Evolutionary conservation across 768 basidiomycete genomes (phyloP), one percentile per base, ranked within the genome.

Genomic region (Serendipita sp.): DNA sequence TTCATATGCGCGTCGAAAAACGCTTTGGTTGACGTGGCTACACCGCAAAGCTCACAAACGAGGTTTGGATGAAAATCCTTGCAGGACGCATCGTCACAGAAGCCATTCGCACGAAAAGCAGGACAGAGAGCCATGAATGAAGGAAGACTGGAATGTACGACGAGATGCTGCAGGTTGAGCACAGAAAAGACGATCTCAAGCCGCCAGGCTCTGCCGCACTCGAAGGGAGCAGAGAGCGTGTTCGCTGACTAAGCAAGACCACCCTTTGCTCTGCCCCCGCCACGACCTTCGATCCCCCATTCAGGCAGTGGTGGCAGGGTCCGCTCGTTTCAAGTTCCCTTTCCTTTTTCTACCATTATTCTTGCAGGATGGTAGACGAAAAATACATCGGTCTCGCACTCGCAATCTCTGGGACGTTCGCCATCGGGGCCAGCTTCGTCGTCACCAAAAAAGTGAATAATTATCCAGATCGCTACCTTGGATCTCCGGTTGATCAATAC

Each of bases 391-490:
- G 96, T 37, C 82, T 99, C 63, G 81, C 83, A 30, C 83, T 99
- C 64, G 94, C 96, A 63, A 76, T 98, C 58, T 84, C 86, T 18
- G 83, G 91, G 69, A 88, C 89, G 11, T 71, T 89, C 30, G 85
- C 88, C 66, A 98, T 98, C 69, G 95, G 96, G 60, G 89, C 88
- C 45, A 95, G 92, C 74, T 96, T 93, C 74, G 96, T 99, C 72
- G 95, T 99, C 73, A 99, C 95, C 16, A 99, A 99, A 83, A 98
- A 96, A 87, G 95, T 89, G 45, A 45, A 35, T 8, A 41, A 5
- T 35, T 63, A n/a, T 24, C 3, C 16, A 35, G 65, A 10, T 45
- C 66, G 60, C 62, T 45, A 3, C 63, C 38, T 46, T 13, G 66
- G 41, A 35, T 7, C 28, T 66, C 63, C 64, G 53, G 38, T 45